Percentiles rank a stretch among this genome's conserved stretches.
These are phyloP conservation scores for Beauveria sp. DNA, from an alignment of 2,329 filamentous ascomycete species.

Conservation along the genomic window DNA sequence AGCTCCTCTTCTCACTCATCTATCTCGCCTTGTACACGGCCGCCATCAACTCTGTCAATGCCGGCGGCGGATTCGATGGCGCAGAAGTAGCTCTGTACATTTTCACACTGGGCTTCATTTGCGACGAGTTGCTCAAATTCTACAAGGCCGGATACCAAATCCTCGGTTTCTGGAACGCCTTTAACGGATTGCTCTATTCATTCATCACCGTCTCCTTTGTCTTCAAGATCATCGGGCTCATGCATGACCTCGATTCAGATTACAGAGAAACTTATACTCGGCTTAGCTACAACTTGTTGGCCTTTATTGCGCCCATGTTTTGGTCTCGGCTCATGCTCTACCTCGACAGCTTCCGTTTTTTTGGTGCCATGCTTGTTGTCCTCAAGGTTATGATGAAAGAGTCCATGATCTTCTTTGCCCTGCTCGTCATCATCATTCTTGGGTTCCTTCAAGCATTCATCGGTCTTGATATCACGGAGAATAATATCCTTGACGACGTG, in stretches of 20 bases:
- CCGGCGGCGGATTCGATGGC: conserved; percentile 70
- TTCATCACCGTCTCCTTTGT: conserved; percentile 73
- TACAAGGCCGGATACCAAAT: conserved; percentile 93
- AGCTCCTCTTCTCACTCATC: conserved; percentile 75
- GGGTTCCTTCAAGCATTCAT: conserved; percentile 92
- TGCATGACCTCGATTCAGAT: conserved; percentile 40
- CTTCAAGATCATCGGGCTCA: conserved; percentile 70
- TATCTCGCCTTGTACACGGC: conserved; percentile 81
- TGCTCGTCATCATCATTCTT: conserved; percentile 74
- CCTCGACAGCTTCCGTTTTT: conserved; percentile 89
- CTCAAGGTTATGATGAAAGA: conserved; percentile 93
- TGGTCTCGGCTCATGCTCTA: conserved; percentile 91
- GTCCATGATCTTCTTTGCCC: conserved; percentile 90
- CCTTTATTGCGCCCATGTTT: conserved; percentile 92
- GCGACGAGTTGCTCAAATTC: conserved; percentile 79
- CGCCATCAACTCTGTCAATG: conserved; percentile 92
- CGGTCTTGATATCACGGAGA: conserved; percentile 77
- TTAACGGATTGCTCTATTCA: conserved; percentile 77
- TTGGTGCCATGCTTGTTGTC: conserved; percentile 96
- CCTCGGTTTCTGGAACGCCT: conserved; percentile 93
- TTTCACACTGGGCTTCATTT: conserved; percentile 86
- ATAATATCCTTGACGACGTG: conserved; percentile 60
- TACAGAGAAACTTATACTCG: conserved; percentile 59
- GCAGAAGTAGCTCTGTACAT: conserved; percentile 80
- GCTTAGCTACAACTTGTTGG: conserved; percentile 87